Evolutionary conservation across 768 basidiomycete genomes (phyloP).

Genomic region (Leccinum truebloodii): DNA sequence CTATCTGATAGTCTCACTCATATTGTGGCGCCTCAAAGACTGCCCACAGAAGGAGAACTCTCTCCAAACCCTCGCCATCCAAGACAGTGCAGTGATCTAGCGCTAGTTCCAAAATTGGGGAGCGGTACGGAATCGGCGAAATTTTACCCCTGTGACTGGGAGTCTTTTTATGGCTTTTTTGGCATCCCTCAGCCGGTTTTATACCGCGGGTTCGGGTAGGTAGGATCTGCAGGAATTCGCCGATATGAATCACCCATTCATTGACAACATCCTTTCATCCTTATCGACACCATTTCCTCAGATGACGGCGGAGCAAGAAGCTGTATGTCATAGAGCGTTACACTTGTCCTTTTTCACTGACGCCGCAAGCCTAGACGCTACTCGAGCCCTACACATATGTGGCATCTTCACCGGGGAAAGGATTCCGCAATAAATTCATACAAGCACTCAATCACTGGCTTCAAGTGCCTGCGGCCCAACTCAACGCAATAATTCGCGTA

Average conservation of each 20-base stretch:
- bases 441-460: conserved; percentile 94
- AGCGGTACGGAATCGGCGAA: neutral
- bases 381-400: conserved; percentile 91
- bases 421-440: conserved; percentile 83
- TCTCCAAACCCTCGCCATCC: conserved; percentile 7
- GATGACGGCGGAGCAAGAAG: conserved; percentile 25
- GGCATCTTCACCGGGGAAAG: conserved; percentile 85
- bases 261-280: conserved; percentile 42
- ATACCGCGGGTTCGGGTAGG: conserved; percentile 6
- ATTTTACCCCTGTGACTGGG: neutral
- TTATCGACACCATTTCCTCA: conserved; percentile 27
- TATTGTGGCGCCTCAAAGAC: conserved; percentile 9
- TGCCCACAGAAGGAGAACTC: conserved; percentile 4
- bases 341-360: neutral
- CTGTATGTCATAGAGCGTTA: conserved; percentile 15
- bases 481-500: conserved; percentile 71
- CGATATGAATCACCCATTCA: conserved; percentile 31
- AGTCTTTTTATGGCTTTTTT: conserved; percentile 14
- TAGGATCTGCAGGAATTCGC: neutral
- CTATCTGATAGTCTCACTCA: conserved; percentile 7
- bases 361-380: conserved; percentile 40
- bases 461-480: conserved; percentile 71
- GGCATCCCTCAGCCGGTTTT: conserved; percentile 4
- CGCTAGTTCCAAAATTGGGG: conserved; percentile 5
- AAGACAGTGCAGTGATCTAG: conserved; percentile 1